Evolutionary conservation across 352 stramenopile species (phyloP).

Genomic region (Blastocystis hominis): DNA sequence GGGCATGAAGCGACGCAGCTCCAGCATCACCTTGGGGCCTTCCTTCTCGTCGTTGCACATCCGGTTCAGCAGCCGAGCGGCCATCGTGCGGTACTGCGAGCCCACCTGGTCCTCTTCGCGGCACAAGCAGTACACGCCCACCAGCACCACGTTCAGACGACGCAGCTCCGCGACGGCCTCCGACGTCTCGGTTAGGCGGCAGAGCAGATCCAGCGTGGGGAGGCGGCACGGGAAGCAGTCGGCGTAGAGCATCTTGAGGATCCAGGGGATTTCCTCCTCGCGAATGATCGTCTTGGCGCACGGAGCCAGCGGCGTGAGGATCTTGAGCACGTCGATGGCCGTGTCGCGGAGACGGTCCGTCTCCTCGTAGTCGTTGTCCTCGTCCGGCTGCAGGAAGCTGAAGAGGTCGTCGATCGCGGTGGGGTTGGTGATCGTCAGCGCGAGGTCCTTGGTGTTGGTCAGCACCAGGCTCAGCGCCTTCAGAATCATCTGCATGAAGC

Average conservation of each 20-base stretch:
- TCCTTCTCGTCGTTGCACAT: conserved; percentile 57
- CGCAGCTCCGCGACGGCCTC: conserved; percentile 43
- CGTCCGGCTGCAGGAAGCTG: conserved; percentile 42
- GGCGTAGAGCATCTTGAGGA: conserved; percentile 52
- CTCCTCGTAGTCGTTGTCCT: conserved; percentile 56
- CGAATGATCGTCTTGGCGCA: conserved; percentile 45
- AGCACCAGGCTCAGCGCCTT: conserved; percentile 41
- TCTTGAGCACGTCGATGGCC: conserved; percentile 43
- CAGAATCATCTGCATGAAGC: conserved; percentile 42
- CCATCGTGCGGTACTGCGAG: conserved; percentile 32
- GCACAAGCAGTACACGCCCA: conserved; percentile 46
- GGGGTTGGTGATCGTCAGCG: conserved; percentile 9
- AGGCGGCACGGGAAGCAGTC: conserved; percentile 39
- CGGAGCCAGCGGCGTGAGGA: conserved; percentile 20
- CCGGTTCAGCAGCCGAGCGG: conserved; percentile 37
- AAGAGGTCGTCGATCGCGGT: conserved; percentile 40
- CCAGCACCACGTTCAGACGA: conserved; percentile 13
- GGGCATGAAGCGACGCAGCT: conserved; percentile 64
- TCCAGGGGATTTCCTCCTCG: neutral
- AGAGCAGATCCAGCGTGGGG: conserved; percentile 18
- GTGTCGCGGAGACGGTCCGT: conserved; percentile 38
- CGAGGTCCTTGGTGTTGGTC: conserved; percentile 53
- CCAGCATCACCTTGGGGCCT: conserved; percentile 35
- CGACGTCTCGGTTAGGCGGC: neutral
- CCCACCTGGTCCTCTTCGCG: conserved; percentile 49